Conservation (phyloP, 495 filamentous ascomycete species). For the Sabuloglossum arenarium region DNA sequence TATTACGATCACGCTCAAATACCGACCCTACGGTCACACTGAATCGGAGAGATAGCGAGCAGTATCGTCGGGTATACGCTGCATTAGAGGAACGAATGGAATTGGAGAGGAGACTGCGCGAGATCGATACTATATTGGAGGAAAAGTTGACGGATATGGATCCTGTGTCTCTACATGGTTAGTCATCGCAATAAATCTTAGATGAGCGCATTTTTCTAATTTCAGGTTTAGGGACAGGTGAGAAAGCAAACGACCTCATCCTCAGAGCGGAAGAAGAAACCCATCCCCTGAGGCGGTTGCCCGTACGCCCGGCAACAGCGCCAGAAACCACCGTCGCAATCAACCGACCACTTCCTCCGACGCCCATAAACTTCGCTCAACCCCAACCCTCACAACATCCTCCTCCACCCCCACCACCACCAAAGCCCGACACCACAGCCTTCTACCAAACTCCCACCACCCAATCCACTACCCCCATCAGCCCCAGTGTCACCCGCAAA, state of each 20-base stretch:
- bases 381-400: background rate
- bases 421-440: constrained; percentile 26
- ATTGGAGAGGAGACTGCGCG: constrained; percentile 20
- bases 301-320: background rate
- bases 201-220: background rate
- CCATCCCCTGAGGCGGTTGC: background rate
- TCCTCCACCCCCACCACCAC: background rate
- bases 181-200: background rate
- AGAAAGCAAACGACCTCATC: constrained; percentile 7
- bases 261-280: background rate
- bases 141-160: constrained; percentile 27
- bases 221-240: constrained; percentile 8
- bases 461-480: constrained; percentile 21
- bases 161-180: constrained; percentile 26
- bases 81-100: constrained; percentile 24
- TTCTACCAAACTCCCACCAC: background rate
- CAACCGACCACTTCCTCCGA: background rate
- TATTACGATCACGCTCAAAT: background rate
- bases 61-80: constrained; percentile 25
- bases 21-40: constrained; percentile 11
- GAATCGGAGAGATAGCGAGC: constrained; percentile 20
- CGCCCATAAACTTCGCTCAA: background rate
- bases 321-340: background rate
- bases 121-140: constrained; percentile 31
- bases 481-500: constrained; percentile 18